These are phyloP conservation scores for Westerdykella ornata DNA, from an alignment of 2,329 filamentous ascomycete species.

Conservation along the genomic window DNA sequence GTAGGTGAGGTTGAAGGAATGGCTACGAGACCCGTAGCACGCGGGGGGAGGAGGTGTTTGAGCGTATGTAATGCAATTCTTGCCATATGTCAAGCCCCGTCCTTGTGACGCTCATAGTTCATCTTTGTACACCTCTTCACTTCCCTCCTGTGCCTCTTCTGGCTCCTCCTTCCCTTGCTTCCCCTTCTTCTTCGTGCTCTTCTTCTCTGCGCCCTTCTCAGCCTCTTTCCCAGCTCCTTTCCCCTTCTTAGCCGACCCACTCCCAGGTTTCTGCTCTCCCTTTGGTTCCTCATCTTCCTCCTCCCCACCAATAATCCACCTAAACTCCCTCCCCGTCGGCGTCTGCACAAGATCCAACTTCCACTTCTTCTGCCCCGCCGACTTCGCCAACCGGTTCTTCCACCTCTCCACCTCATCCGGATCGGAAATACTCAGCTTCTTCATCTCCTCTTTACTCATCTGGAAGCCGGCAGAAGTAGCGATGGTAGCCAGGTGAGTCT, in stretches of 20 bases:
- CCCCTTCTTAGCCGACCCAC: conserved; percentile 6
- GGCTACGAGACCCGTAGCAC: too few relatives aligned
- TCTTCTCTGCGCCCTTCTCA: conserved; percentile 8
- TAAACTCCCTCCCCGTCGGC: conserved; percentile 58
- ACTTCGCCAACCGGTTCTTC: conserved; percentile 58
- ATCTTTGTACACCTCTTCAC: conserved; percentile 39
- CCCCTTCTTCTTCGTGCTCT: conserved; percentile 5
- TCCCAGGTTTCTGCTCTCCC: conserved; percentile 19
- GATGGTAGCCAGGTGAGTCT: conserved; percentile 48
- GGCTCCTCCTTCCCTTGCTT: conserved; percentile 13
- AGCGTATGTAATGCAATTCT: background rate
- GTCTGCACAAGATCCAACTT: conserved; percentile 72
- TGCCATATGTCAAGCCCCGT: background rate
- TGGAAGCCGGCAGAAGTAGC: conserved; percentile 56
- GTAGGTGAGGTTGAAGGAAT: conserved; percentile 5
- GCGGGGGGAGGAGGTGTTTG: background rate
- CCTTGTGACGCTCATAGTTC: conserved; percentile 25
- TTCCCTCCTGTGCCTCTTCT: conserved; percentile 29
- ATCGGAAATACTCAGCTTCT: conserved; percentile 56
- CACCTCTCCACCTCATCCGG: conserved; percentile 63
- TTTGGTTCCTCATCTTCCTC: conserved; percentile 40
- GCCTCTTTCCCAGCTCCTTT: conserved; percentile 43
- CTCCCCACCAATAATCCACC: conserved; percentile 60
- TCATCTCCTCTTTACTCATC: conserved; percentile 60
- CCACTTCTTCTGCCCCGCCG: conserved; percentile 69